Base-by-base conservation (phyloP, 164 flowering plant species). In the Saururus chinensis region DNA sequence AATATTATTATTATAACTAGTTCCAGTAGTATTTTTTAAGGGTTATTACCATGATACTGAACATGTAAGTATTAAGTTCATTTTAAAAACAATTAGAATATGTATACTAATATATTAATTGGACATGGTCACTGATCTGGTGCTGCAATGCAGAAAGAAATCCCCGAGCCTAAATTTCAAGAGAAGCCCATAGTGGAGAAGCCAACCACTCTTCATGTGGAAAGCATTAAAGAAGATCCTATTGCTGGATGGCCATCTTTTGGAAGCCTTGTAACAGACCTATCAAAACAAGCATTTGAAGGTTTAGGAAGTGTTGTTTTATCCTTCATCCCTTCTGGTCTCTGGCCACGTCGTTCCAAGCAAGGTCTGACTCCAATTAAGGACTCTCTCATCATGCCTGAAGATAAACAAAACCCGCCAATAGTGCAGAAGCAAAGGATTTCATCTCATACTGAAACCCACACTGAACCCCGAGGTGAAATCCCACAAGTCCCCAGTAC, bases 211-310 rank as follows among this genome's bases (percentile, higher is more conserved):
- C 80, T 73, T 13, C 40, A 75, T 6, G 73, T 64, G 21, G 87
- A 81, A 60, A 76, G 63, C 63, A 51, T 70, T 19, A 84, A 82
- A 68, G 87, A 92, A 66, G 92, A 85, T 58, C 84, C 77, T 25
- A 74, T 73, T 60, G 84, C 80, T 21, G 84, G 82, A 59, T 88
- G 95, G 98, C 90, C 95, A 60, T 88, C 96, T 42, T 82, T 85
- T 61, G 89, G 90, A 17, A 88, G 83, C 64, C 88, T 92, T 49
- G 1, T 85, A 13, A 24, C 66, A 37, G 98, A 92, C 75, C 76
- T 88, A 19, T 73, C 77, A 20, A 88, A 84, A 67, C 80, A 85
- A 8, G 77, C 77, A 9, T 52, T 83, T 7, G 92, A 88, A 70
- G 77, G 80, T 14, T 57, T 82, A 58, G 76, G 66, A 49, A 72